Percentiles rank a stretch among this genome's conserved stretches.
These are phyloP conservation scores for Beauveria medogensis DNA, from an alignment of 2,329 filamentous ascomycete species.

Conservation along the genomic window DNA sequence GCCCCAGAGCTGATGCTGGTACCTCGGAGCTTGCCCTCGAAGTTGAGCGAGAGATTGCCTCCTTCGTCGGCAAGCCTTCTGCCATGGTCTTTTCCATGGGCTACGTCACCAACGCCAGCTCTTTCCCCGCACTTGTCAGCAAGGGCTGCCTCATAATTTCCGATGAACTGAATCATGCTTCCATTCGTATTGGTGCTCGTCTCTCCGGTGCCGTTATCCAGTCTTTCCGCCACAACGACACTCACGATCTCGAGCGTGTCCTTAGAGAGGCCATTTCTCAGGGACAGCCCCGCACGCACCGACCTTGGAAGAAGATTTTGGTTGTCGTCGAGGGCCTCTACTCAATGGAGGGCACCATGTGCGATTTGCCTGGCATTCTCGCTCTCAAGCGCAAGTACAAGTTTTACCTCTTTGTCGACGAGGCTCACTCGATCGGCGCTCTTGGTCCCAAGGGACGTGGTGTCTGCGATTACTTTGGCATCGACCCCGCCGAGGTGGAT, in stretches of 20 bases:
- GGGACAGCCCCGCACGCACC: conserved; percentile 94
- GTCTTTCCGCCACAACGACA: conserved; percentile 98
- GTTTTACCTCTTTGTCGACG: conserved; percentile 90
- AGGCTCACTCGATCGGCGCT: conserved; percentile 92
- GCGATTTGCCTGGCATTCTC: conserved; percentile 85
- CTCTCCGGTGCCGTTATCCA: conserved; percentile 90
- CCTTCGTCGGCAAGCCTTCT: conserved; percentile 87
- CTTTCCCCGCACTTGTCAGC: conserved; percentile 84
- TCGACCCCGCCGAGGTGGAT: conserved; percentile 81
- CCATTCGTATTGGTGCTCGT: conserved; percentile 90
- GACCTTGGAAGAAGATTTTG: conserved; percentile 98
- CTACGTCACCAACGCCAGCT: conserved; percentile 88
- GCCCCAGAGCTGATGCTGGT: conserved; percentile 74
- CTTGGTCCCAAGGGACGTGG: conserved; percentile 81
- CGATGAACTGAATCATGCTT: conserved; percentile 95
- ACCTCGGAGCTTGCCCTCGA: conserved; percentile 82
- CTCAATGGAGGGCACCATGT: conserved; percentile 99
- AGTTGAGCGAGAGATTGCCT: conserved; percentile 81
- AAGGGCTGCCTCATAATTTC: conserved; percentile 94
- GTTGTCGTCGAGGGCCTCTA: conserved; percentile 95
- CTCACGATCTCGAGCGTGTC: conserved; percentile 74
- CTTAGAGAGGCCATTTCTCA: conserved; percentile 91
- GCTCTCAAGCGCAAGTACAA: conserved; percentile 92
- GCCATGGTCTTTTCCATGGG: conserved; percentile 99
- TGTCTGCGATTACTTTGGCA: conserved; percentile 94